Percentiles rank a stretch among this genome's conserved stretches.
phyloP scores from a whole-genome alignment of 257 asterid genomes.

The Misopates orontium region DNA sequence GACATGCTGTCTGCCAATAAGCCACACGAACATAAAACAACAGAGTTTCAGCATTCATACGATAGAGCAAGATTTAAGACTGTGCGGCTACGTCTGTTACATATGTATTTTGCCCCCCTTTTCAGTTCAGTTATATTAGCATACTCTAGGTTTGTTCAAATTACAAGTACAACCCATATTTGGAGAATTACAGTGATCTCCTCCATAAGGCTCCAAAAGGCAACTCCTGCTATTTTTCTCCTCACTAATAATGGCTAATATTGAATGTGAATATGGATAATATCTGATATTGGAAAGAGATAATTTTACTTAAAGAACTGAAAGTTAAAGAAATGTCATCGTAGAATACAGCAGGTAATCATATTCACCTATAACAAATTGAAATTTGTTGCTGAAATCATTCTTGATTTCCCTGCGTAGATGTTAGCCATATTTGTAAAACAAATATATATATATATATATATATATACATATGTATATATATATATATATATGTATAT shows the following conservation, averaged over 20 bases:
- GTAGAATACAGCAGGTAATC: not conserved
- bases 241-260: too few species aligned
- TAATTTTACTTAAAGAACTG: not conserved
- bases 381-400: not conserved
- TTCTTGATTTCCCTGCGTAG: not conserved
- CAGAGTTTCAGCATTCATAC: conserved; percentile 15
- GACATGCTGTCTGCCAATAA: not conserved
- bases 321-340: not conserved
- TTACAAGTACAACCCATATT: too few species aligned
- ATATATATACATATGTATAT: too few species aligned
- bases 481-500: too few species aligned
- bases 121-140: too few species aligned
- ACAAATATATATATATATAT: too few species aligned
- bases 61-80: not conserved
- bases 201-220: too few species aligned
- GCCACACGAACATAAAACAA: not conserved
- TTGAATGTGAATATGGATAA: too few species aligned
- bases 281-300: too few species aligned
- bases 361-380: not conserved
- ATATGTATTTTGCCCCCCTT: not conserved
- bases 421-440: not conserved
- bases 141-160: too few species aligned
- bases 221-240: too few species aligned
- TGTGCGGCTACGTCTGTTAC: not conserved
- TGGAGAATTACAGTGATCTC: too few species aligned